phyloP scores from a whole-genome alignment of 495 filamentous ascomycete species.

The Physcia stellaris region DNA sequence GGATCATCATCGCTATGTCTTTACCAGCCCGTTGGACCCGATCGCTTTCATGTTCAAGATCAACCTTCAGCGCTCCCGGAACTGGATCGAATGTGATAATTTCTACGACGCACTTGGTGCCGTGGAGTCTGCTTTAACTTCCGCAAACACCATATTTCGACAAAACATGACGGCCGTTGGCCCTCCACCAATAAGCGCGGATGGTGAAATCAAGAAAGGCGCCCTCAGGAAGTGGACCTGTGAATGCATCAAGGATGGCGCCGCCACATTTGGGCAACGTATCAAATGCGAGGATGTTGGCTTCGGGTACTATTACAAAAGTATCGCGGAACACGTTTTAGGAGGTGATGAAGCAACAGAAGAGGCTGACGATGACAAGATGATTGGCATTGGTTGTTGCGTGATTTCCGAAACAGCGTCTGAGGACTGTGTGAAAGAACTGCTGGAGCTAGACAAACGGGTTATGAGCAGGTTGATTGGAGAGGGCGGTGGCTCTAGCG shows the following conservation, averaged over 20 bases:
- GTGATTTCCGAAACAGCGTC: conserved; percentile 1
- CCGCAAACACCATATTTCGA: conserved; percentile 1
- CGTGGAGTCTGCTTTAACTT: background rate
- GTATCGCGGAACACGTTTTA: background rate
- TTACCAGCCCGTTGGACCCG: background rate
- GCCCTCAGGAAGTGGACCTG: conserved; percentile 1
- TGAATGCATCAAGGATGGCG: conserved; percentile 1
- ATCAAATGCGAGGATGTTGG: conserved; percentile 6
- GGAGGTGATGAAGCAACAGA: conserved; percentile 1
- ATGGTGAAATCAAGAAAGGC: background rate
- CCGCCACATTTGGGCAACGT: conserved; percentile 1
- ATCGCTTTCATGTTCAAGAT: conserved; percentile 1
- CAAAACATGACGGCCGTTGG: background rate
- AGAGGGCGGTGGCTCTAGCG: background rate
- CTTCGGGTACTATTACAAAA: conserved; percentile 5
- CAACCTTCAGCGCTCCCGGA: conserved; percentile 2
- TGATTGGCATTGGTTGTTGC: conserved; percentile 5
- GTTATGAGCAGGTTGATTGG: background rate
- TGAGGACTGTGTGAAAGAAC: background rate
- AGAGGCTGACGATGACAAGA: conserved; percentile 5
- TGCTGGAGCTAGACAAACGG: conserved; percentile 2
- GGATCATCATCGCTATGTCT: background rate
- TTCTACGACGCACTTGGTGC: conserved; percentile 1
- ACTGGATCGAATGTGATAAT: background rate
- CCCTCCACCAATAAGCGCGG: background rate